Conservation (phyloP, 225 moss, liverwort and hornwort species). For the Asterella californica region DNA sequence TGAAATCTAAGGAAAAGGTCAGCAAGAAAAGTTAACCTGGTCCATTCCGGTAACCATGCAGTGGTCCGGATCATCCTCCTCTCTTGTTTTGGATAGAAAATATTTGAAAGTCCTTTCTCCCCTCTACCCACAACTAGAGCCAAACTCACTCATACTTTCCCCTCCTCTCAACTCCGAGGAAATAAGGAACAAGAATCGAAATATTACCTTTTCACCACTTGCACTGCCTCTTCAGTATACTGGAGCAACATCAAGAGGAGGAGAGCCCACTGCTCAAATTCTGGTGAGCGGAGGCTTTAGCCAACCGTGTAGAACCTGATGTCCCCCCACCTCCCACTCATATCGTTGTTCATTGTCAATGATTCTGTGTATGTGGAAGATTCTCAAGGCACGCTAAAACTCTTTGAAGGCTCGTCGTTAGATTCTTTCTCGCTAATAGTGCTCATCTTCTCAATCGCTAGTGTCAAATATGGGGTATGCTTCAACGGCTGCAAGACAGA, state of each 20-base stretch:
- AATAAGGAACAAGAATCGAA: neutral
- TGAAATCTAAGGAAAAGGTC: neutral
- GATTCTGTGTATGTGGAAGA: neutral
- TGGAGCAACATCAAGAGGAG: neutral
- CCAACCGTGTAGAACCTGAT: neutral
- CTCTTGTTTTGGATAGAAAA: neutral
- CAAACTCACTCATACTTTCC: neutral
- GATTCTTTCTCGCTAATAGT: neutral
- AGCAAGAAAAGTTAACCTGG: neutral
- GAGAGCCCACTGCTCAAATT: neutral
- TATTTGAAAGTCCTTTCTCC: neutral
- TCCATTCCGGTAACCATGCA: neutral
- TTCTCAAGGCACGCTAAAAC: neutral
- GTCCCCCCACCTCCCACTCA: neutral
- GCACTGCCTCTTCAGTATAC: neutral
- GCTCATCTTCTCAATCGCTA: neutral
- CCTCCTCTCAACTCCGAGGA: neutral
- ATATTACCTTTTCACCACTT: neutral
- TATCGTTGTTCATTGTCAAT: neutral
- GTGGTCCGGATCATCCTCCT: neutral
- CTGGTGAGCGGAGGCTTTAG: neutral
- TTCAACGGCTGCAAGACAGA: neutral
- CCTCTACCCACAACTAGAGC: neutral
- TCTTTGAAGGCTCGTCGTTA: neutral
- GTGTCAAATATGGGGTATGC: neutral